Percentiles rank a stretch among this genome's conserved stretches.
Evolutionary conservation across 2,329 filamentous ascomycete species (phyloP).

Genomic region (Botrytis aclada): DNA sequence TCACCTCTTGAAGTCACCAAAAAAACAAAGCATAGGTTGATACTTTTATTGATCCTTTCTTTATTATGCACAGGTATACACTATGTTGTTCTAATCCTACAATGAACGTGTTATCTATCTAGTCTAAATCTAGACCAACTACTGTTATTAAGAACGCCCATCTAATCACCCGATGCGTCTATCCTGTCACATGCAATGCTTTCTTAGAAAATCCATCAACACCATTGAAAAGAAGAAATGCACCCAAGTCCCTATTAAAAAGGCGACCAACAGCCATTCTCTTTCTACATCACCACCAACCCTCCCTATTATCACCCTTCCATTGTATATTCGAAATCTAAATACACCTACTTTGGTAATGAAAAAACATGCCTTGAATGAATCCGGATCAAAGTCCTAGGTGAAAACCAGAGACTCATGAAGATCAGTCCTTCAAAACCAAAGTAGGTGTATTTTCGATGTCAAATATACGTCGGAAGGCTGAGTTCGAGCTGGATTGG

Average conservation of each 20-base stretch:
- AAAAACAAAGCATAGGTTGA: background rate
- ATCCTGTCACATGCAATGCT: background rate
- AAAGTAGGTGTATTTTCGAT: background rate
- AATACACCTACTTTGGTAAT: background rate
- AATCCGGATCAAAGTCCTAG: slow-evolving; percentile 12
- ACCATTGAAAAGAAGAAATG: background rate
- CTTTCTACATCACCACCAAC: background rate
- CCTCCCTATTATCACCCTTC: slow-evolving; percentile 8
- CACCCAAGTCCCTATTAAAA: background rate
- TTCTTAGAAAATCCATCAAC: background rate
- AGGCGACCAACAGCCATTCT: background rate
- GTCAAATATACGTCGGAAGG: background rate
- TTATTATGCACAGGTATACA: background rate
- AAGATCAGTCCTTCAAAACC: background rate
- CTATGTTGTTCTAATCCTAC: slow-evolving; percentile 1
- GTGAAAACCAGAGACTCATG: slow-evolving; percentile 11
- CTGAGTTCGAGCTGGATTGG: background rate
- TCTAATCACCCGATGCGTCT: background rate
- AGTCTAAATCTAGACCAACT: background rate
- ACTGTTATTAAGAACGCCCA: background rate
- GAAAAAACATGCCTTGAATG: background rate
- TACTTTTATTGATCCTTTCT: background rate
- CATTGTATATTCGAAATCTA: background rate
- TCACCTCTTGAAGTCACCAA: background rate
- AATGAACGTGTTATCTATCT: slow-evolving; percentile 2